These are phyloP conservation scores for Scleroderma citrinum DNA, from an alignment of 768 basidiomycete species.

Conservation along the genomic window DNA sequence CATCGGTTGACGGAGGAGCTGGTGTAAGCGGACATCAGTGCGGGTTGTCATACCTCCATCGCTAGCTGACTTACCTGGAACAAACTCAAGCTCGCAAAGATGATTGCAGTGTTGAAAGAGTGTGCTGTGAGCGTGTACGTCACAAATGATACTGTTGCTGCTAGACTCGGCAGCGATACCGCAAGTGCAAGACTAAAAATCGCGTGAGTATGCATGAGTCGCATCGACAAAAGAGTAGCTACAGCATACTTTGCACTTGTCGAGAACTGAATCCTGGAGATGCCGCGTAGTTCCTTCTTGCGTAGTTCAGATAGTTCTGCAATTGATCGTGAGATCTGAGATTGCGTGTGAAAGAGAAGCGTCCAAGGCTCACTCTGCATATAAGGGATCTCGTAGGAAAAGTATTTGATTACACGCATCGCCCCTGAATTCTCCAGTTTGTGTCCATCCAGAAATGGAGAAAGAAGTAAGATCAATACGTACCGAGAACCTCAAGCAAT, in stretches of 20 bases:
- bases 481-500: slow-evolving; percentile 59
- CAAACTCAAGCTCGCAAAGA: slow-evolving; percentile 61
- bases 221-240: background rate
- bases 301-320: slow-evolving; percentile 52
- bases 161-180: slow-evolving; percentile 55
- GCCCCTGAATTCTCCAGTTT: slow-evolving; percentile 30
- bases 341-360: background rate
- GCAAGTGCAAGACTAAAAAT: slow-evolving; percentile 48
- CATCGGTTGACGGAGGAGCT: slow-evolving; percentile 65
- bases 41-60: background rate
- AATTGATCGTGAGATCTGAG: background rate
- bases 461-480: slow-evolving; percentile 2
- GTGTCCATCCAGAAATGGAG: background rate
- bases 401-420: slow-evolving; percentile 75
- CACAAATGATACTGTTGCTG: slow-evolving; percentile 61
- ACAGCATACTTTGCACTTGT: slow-evolving; percentile 53
- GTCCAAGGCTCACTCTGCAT: slow-evolving; percentile 42
- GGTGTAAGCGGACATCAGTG: background rate
- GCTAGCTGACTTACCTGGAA: slow-evolving; percentile 37
- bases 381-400: slow-evolving; percentile 68
- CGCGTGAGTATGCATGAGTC: background rate
- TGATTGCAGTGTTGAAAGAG: slow-evolving; percentile 56
- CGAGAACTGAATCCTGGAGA: slow-evolving; percentile 52
- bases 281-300: slow-evolving; percentile 47
- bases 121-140: slow-evolving; percentile 53